These are phyloP conservation scores for Alternaria novae-zelandiae DNA, from an alignment of 2,329 filamentous ascomycete genomes.

Conservation along the genomic window DNA sequence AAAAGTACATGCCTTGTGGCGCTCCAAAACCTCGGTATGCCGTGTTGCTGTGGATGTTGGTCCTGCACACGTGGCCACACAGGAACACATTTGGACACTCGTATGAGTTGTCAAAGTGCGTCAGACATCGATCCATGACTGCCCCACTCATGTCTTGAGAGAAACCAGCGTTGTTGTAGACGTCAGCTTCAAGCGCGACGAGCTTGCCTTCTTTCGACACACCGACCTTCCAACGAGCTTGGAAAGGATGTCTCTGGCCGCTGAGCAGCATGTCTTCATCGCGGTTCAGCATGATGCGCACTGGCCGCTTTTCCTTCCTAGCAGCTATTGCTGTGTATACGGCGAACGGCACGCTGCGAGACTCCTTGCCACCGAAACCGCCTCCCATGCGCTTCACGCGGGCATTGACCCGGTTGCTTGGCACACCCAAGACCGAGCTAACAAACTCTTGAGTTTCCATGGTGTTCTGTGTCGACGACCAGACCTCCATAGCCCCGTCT, in stretches of 20 bases:
- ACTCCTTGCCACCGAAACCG: constrained; percentile 94
- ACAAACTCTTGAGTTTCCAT: constrained; percentile 66
- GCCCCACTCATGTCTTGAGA: constrained; percentile 71
- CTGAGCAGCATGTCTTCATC: constrained; percentile 94
- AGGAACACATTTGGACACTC: constrained; percentile 83
- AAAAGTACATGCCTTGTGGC: constrained; percentile 92
- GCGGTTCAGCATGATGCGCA: constrained; percentile 91
- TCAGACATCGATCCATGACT: constrained; percentile 82
- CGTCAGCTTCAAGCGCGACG: constrained; percentile 84
- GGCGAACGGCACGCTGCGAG: constrained; percentile 80
- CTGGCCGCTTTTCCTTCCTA: constrained; percentile 79
- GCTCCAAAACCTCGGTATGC: constrained; percentile 95
- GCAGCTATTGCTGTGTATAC: constrained; percentile 84
- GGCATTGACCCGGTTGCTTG: constrained; percentile 85
- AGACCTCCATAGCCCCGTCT: constrained; percentile 93
- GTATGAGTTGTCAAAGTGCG: constrained; percentile 89
- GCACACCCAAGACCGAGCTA: constrained; percentile 79
- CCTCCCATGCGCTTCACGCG: constrained; percentile 91
- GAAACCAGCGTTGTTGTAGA: constrained; percentile 91
- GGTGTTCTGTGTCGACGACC: constrained; percentile 50
- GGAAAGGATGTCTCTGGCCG: constrained; percentile 90
- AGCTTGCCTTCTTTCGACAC: constrained; percentile 91
- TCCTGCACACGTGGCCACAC: constrained; percentile 86
- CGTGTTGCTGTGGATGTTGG: constrained; percentile 95
- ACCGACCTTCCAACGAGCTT: constrained; percentile 87